phyloP scores from a whole-genome alignment of 2,329 filamentous ascomycete species.

The Colletotrichum chrysophilum region DNA sequence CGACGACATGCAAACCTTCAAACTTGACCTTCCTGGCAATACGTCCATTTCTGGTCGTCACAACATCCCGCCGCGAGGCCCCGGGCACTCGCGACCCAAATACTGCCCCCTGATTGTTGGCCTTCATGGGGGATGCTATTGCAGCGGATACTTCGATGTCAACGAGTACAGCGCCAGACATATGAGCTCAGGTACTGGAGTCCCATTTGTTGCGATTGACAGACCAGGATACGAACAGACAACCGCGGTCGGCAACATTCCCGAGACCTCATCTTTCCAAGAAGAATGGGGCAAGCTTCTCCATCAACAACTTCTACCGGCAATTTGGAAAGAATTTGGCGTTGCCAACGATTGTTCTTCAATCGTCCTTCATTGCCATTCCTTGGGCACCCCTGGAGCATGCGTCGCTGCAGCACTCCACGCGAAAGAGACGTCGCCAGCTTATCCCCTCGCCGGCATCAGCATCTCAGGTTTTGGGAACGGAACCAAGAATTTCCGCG shows the following conservation, averaged over 20 bases:
- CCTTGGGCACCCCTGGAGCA: conserved; percentile 21
- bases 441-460: conserved; percentile 25
- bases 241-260: conserved; percentile 11
- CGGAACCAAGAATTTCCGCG: background rate
- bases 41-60: conserved; percentile 4
- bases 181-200: conserved; percentile 15
- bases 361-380: conserved; percentile 26
- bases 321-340: conserved; percentile 24
- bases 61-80: background rate
- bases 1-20: background rate
- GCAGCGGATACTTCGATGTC: conserved; percentile 25
- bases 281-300: conserved; percentile 14
- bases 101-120: conserved; percentile 22
- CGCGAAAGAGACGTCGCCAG: background rate
- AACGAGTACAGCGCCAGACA: conserved; percentile 16
- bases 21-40: background rate
- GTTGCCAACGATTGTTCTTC: conserved; percentile 15
- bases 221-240: conserved; percentile 24
- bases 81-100: background rate
- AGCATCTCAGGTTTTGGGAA: conserved; percentile 26
- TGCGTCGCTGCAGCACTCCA: conserved; percentile 22
- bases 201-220: conserved; percentile 27
- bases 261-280: conserved; percentile 5
- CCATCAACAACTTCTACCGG: conserved; percentile 20
- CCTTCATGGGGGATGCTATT: conserved; percentile 26